These are phyloP conservation scores for Rhinocladiella similis DNA, from an alignment of 2,329 filamentous ascomycete species.

Conservation along the genomic window DNA sequence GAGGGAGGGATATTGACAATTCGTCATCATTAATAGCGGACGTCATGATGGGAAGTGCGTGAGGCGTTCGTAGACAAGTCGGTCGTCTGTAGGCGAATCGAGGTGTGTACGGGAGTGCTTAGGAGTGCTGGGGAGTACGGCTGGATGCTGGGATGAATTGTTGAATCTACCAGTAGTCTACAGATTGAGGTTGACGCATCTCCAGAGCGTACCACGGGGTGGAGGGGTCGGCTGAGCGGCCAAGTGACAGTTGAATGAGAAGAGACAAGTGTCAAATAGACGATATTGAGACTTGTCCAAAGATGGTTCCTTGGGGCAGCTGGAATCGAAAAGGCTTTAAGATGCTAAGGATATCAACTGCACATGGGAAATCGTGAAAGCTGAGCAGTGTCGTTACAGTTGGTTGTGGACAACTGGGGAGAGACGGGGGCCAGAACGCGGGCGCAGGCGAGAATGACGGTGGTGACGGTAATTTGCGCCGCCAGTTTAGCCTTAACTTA, in stretches of 20 bases:
- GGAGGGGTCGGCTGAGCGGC: not conserved
- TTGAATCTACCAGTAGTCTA: constrained; percentile 23
- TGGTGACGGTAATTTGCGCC: not conserved
- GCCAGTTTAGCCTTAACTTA: not conserved
- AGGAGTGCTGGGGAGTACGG: not conserved
- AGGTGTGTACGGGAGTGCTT: not conserved
- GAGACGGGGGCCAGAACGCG: not conserved
- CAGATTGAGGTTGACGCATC: constrained; percentile 22
- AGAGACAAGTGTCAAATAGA: not conserved
- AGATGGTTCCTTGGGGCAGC: too few relatives aligned
- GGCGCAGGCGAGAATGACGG: not conserved
- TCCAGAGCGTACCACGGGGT: constrained; percentile 2
- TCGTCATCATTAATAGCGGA: constrained; percentile 40
- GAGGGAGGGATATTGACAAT: constrained; percentile 38
- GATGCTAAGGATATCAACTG: too few relatives aligned
- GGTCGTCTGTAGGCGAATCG: not conserved
- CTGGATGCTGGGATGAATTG: not conserved
- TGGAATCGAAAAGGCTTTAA: too few relatives aligned
- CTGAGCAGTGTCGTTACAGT: not conserved
- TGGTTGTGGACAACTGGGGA: not conserved
- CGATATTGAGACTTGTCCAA: not conserved
- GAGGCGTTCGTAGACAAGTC: not conserved
- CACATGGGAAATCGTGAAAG: not conserved
- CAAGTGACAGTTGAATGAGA: not conserved
- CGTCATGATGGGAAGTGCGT: constrained; percentile 32